These are phyloP conservation scores for Neurospora sublineolata DNA, from an alignment of 495 filamentous ascomycete genomes.

Conservation along the genomic window DNA sequence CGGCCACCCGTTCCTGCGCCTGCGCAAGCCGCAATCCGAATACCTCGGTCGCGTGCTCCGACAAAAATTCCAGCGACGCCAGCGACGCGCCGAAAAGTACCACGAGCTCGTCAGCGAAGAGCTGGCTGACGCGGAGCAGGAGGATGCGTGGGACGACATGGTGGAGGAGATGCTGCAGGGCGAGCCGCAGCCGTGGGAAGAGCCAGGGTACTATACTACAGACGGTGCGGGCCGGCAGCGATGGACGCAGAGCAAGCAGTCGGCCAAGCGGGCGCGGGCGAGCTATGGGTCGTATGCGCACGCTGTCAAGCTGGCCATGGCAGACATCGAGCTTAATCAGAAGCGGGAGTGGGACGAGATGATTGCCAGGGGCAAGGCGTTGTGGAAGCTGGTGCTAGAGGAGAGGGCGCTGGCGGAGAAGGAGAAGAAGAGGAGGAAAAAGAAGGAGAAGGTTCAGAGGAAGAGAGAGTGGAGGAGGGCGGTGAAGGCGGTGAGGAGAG, in stretches of 20 bases:
- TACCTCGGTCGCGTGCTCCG: conserved; percentile 45
- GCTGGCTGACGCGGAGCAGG: not conserved
- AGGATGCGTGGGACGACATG: conserved; percentile 3
- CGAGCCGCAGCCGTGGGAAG: conserved; percentile 2
- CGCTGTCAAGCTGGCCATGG: conserved; percentile 6
- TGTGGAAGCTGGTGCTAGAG: conserved; percentile 36
- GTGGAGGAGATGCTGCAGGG: conserved; percentile 24
- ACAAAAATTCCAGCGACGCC: conserved; percentile 31
- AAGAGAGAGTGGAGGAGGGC: conserved; percentile 6
- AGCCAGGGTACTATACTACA: not conserved
- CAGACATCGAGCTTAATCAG: conserved; percentile 1
- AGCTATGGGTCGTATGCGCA: not conserved
- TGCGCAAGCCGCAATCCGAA: conserved; percentile 56
- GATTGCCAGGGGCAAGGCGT: conserved; percentile 28
- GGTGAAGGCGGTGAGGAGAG: not conserved
- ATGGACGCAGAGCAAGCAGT: conserved; percentile 1
- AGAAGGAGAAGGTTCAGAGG: conserved; percentile 3
- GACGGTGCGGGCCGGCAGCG: not conserved
- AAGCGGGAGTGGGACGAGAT: conserved; percentile 18
- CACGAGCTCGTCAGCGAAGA: conserved; percentile 1
- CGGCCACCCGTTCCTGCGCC: conserved; percentile 56
- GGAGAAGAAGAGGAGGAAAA: conserved; percentile 21
- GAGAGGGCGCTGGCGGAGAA: conserved; percentile 33
- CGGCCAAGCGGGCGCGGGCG: conserved; percentile 14
- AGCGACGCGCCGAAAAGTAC: conserved; percentile 31